Base-by-base conservation (phyloP, 106 monocot species). In the Dioscorea alata region DNA sequence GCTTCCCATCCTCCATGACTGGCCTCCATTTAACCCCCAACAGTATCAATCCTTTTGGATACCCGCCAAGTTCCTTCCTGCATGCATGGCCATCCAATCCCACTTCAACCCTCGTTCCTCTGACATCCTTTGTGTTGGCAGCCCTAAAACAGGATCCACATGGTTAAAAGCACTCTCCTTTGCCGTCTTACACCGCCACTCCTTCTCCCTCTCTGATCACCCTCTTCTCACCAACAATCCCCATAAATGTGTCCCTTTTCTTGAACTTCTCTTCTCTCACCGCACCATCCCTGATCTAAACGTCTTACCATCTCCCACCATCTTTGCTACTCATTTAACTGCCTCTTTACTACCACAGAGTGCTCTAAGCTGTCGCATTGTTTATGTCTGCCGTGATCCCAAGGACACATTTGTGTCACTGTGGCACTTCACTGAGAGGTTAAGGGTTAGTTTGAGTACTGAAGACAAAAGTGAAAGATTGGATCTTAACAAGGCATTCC, bases 91-190 rank as follows among this genome's bases (percentile, higher is more conserved):
- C 22, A 10, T 67, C 3, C 32, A 23, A n/a, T 72, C 68, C 25
- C 42, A 54, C 15, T 83, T 78, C 71, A 6, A 25, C 15, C 16
- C 74, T 9, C 69, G 65, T 50, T 70, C 74, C 9, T 28, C 57
- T 60, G 83, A 83, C 59, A 25, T 83, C 20, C 61, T 83, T 50
- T 56, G 75, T 1, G 68, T 60, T 49, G 67, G 78, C 66, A 17
- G 62, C 4, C 67, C 70, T 2, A 78, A 78, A 60, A 48, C 64
- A 9, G 74, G 78, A 18, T 71, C 74, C 21, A 73, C 82, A 18
- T 81, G 81, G 81, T 61, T 81, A 9, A 81, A 81, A 50, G 71
- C 81, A 23, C 63, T 81, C 24, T n/a, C 64, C 54, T 83, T 74
- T 62, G 31, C 69, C 33, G 34, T 65, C 48, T 32, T 74, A 19